Evolutionary conservation across 2,329 filamentous ascomycete genomes (phyloP), one percentile per base, ranked within the genome.

Genomic region (Epichloe baconii): DNA sequence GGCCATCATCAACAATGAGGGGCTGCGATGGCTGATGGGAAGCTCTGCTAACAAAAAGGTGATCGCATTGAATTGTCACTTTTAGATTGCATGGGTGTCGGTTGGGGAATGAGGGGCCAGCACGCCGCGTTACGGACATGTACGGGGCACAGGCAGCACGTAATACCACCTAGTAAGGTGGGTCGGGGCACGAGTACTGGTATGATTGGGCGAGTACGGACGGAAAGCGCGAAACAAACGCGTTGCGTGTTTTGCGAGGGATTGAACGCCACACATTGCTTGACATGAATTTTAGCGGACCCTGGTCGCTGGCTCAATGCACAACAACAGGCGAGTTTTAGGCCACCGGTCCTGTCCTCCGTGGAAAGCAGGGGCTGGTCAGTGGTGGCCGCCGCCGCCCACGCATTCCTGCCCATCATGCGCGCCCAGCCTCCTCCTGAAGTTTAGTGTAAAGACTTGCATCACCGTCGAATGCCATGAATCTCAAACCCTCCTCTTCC

Each of bases 391-490:
- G 49, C 49, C 37, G 51, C 48, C 21, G 49, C 50, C 47, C 34
- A 46, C 47, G 48, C 51, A 56, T 53, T 55, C 57, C 52, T 48
- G 47, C 44, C n/a, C 36, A 23, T 37, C 31, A n/a, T 14, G 11
- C 34, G 43, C 43, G 46, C 57, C 58, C 58, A 59, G 55, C 56
- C 58, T 53, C 55, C 57, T 52, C 47, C 44, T 44, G 21, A 42
- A 17, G 36, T n/a, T 36, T 7, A 42, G 14, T 46, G 46, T 35
- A 44, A 19, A 42, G 44, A 44, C 48, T 56, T 50, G 36, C 44
- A 49, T 52, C 47, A 36, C 47, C 35, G 54, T 60, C 58, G 46
- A 48, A 15, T 48, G 51, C 51, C 49, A 54, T 45, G 50, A 59
- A 60, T 26, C 52, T 26, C 44, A 34, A 45, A 44, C 54, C 37